These are phyloP conservation scores for Podaxis sp. DNA, from an alignment of 768 basidiomycete genomes.

Conservation along the genomic window DNA sequence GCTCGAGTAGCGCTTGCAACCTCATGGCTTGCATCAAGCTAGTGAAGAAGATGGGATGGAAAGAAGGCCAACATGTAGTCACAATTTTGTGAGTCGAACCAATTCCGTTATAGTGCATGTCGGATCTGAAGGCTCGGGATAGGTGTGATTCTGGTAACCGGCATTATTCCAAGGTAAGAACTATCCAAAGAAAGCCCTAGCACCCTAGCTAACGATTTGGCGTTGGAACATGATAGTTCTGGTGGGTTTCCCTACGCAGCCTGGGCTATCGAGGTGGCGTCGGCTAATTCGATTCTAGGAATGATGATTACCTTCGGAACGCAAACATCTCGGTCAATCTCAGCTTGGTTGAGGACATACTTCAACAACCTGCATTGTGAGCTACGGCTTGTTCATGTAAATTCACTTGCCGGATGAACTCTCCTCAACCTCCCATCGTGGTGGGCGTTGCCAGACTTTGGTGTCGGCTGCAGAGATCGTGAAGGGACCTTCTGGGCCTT, in stretches of 20 bases:
- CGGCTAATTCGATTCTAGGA: slow-evolving; percentile 32
- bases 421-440: too few relatives aligned
- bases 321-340: slow-evolving; percentile 44
- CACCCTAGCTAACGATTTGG: slow-evolving; percentile 1
- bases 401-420: background rate
- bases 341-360: slow-evolving; percentile 41
- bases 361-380: slow-evolving; percentile 25
- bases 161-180: slow-evolving; percentile 87
- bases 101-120: background rate
- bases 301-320: slow-evolving; percentile 51
- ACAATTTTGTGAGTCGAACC: slow-evolving; percentile 71
- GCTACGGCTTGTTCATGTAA: background rate
- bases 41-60: slow-evolving; percentile 68
- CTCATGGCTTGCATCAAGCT: slow-evolving; percentile 89
- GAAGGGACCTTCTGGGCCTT: too few relatives aligned
- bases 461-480: too few relatives aligned
- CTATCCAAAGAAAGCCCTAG: background rate
- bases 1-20: slow-evolving; percentile 96
- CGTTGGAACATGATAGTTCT: slow-evolving; percentile 34
- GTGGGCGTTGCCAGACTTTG: too few relatives aligned
- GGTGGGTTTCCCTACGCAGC: slow-evolving; percentile 29
- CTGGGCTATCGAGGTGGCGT: background rate
- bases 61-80: slow-evolving; percentile 69
- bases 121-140: background rate
- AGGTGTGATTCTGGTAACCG: slow-evolving; percentile 90